Percentiles rank a stretch among this genome's conserved stretches.
Evolutionary conservation across 768 basidiomycete species (phyloP).

Genomic region (Serendipita sp.): DNA sequence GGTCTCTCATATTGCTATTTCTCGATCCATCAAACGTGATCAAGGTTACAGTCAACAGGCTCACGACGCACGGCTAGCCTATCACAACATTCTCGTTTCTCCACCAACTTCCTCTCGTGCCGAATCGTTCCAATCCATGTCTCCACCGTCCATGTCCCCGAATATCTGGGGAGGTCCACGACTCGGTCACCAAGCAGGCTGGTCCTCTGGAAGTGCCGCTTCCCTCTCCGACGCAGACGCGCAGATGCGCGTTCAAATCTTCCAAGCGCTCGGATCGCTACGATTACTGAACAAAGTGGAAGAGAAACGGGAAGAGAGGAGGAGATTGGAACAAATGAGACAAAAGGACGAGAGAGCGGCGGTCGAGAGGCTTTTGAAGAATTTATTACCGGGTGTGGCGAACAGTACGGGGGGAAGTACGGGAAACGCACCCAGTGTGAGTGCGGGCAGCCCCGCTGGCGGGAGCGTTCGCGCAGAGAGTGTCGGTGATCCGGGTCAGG

Average conservation of each 20-base stretch:
- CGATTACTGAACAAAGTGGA: constrained; percentile 1
- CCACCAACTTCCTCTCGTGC: background rate
- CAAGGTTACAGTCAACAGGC: background rate
- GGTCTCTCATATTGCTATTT: background rate
- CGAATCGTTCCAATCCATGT: background rate
- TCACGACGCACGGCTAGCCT: background rate
- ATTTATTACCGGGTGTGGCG: background rate
- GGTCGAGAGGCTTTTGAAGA: background rate
- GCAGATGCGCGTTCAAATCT: constrained; percentile 1
- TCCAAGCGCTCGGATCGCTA: background rate
- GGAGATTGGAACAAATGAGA: background rate
- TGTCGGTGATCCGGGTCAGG: background rate
- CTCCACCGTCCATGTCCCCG: background rate
- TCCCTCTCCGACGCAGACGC: background rate
- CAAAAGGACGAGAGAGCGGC: constrained; percentile 2
- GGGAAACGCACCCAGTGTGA: background rate
- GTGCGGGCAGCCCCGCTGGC: background rate
- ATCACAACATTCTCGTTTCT: constrained; percentile 1
- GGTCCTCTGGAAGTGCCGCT: constrained; percentile 3
- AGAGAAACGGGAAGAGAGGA: background rate
- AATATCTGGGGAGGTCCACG: background rate
- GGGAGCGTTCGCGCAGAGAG: constrained; percentile 1
- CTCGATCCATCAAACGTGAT: constrained; percentile 5
- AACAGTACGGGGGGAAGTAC: background rate
- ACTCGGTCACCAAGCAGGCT: background rate